Conservation (phyloP, 2,329 filamentous ascomycete species). For the Aureobasidium pullulans region DNA sequence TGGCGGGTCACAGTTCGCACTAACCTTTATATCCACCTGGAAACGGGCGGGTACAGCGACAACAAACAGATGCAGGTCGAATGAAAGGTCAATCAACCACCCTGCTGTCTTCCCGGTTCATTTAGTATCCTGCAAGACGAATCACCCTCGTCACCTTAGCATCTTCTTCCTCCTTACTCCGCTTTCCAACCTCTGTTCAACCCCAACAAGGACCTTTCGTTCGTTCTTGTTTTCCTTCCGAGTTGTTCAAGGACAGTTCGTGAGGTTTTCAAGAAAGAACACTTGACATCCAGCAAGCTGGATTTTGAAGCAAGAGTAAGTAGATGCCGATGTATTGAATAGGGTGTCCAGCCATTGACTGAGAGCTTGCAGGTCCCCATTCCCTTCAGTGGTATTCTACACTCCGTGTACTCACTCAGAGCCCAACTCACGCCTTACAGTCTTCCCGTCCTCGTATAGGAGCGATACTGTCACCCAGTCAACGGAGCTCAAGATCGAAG, state of each 20-base stretch:
- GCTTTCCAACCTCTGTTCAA: background rate
- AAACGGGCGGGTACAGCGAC: slow-evolving; percentile 11
- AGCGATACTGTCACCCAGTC: slow-evolving; percentile 59
- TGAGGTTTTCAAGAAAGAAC: slow-evolving; percentile 18
- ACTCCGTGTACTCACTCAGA: background rate
- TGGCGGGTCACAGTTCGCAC: background rate
- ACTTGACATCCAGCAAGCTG: slow-evolving; percentile 17
- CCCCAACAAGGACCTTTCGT: slow-evolving; percentile 14
- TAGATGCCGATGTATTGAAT: background rate
- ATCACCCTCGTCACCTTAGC: slow-evolving; percentile 9
- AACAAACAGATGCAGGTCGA: slow-evolving; percentile 13
- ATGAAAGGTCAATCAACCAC: slow-evolving; percentile 12
- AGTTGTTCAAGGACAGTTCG: slow-evolving; percentile 20
- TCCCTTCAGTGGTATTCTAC: slow-evolving; percentile 17
- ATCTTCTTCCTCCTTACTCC: slow-evolving; percentile 6
- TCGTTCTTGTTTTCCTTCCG: slow-evolving; percentile 20
- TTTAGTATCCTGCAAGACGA: slow-evolving; percentile 8
- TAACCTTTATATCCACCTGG: slow-evolving; percentile 10
- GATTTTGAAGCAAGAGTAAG: slow-evolving; percentile 19
- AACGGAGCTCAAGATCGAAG: slow-evolving; percentile 76
- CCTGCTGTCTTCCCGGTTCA: background rate
- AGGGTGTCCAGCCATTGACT: background rate
- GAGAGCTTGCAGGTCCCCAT: slow-evolving; percentile 14
- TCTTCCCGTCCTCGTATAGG: slow-evolving; percentile 98
- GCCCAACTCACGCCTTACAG: slow-evolving; percentile 26